Conservation (phyloP, 371 early-diverging fungal species). For the Mucor sp. region DNA sequence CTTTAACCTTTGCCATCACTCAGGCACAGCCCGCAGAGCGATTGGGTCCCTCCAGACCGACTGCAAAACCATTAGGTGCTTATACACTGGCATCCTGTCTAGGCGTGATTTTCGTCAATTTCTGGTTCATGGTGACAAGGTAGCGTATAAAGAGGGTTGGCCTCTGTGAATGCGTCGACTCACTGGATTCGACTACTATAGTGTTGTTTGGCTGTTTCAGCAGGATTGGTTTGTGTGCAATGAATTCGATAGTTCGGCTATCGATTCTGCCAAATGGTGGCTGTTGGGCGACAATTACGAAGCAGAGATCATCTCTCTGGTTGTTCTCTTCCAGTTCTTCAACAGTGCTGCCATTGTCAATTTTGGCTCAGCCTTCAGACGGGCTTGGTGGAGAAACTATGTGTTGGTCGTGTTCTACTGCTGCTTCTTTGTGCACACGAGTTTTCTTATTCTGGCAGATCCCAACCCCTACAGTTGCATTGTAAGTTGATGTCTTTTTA, state of each 20-base stretch:
- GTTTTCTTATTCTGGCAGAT: conserved; percentile 59
- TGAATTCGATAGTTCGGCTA: conserved; percentile 64
- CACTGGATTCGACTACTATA: not conserved
- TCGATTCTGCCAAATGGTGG: conserved; percentile 74
- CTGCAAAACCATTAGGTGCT: conserved; percentile 66
- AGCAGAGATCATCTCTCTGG: conserved; percentile 52
- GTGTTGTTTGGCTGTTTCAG: conserved; percentile 55
- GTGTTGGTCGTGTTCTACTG: conserved; percentile 55
- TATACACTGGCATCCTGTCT: conserved; percentile 67
- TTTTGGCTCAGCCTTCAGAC: conserved; percentile 65
- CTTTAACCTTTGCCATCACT: conserved; percentile 68
- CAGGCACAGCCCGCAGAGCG: conserved; percentile 56
- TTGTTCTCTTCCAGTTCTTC: conserved; percentile 62
- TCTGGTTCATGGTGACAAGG: conserved; percentile 51
- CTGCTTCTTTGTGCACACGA: conserved; percentile 51
- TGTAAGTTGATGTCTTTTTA: too few species aligned
- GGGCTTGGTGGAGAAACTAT: conserved; percentile 60
- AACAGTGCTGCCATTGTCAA: conserved; percentile 65
- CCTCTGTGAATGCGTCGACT: not conserved
- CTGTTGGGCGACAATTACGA: conserved; percentile 77
- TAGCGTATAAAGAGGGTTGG: not conserved
- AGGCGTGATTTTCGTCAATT: conserved; percentile 66
- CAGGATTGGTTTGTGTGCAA: conserved; percentile 70
- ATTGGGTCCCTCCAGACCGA: conserved; percentile 62
- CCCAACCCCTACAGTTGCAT: conserved; percentile 69